Base-by-base conservation (phyloP, 1,284 basidiomycete species). In the Macrocybe sp. region DNA sequence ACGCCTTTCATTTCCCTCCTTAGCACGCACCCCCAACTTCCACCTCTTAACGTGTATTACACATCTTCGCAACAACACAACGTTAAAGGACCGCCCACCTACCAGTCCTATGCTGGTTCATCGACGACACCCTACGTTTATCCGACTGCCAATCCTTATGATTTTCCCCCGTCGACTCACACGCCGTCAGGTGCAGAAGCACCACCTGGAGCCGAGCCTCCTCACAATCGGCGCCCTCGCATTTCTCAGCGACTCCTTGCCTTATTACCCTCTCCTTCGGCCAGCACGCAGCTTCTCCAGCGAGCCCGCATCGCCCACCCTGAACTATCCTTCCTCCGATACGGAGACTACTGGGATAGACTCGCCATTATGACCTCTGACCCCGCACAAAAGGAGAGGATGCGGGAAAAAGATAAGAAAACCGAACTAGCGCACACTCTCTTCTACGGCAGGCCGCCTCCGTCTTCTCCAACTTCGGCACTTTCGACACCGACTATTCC, bases 241-340 rank as follows among this genome's bases (percentile, higher is more conserved):
- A 42, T 42, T 42, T 22, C 22, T 4, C 22, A 22, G 22, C 22
- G 4, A 22, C 22, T 22, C 22, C 22, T 22, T 22, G 22, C 22
- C 4, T 22, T 22, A 22, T 22, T 22, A 22, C 22, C 22, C 22
- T 4, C 22, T 22, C 37, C 59, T 5, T 14, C 46, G 38, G 48
- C 47, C 6, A 59, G 64, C 42, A 55, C 51, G 37, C 53, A 50
- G 7, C 55, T 63, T 10, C 47, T 68, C 52, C 53, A 50, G 41
- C 36, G 45, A 37, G 45, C 59, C 57, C 48, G 58, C 57, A 44
- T 51, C 37, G 39, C 55, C 43, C 33, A 53, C 55, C 55, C 45
- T 52, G 39, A 54, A 14, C 49, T 53, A 42, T 32, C 46, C 2
- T 45, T 60, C 28, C 41, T 57, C 11, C 22, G 22, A 22, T 22